Base-by-base conservation (phyloP, 768 basidiomycete genomes). In the Boletellus emodensis region DNA sequence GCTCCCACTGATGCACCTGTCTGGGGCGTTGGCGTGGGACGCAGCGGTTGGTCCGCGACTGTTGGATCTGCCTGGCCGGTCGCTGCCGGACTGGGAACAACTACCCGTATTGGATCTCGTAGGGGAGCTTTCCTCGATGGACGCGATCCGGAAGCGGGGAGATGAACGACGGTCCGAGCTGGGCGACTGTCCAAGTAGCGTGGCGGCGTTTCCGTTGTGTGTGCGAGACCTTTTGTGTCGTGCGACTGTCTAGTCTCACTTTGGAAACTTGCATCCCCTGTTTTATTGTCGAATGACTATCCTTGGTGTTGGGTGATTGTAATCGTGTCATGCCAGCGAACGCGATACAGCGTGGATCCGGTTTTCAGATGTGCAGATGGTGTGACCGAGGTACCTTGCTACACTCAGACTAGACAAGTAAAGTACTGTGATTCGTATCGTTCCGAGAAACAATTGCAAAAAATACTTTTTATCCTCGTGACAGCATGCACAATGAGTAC, bases 41-140 rank as follows among this genome's bases (percentile, higher is more conserved):
- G 52, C 39, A 22, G 38, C 18, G 12, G 38, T 61, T 3, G 67
- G 65, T 35, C 41, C 51, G 34, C 20, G 58, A 13, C 61, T 93
- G 20, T 68, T 90, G 33, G 79, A 84, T 40, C 68, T 91, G 37
- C 90, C 88, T 1, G 70, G 67, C 1, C 71, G 61, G 15, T 60
- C 55, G 11, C 67, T 92, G 40, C 81, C 91, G 1, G 40, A 48
- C 11, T 82, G 80, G 75, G 58, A 68, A 1, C 60, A 61, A 3
- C 71, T 93, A 26, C 90, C 91, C 0, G 74, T 86, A 9, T 67
- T 92, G 55, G 87, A 93, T 61, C 69, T 89, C 26, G 79, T 79
- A 38, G 86, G 85, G 5, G 60, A 61, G 24, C 24, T 84, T 9
- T 63, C 68, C 1, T 68, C 64, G 18, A 49, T 69, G 54, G 62